Evolutionary conservation across 768 basidiomycete genomes (phyloP), one percentile per base, ranked within the genome.

Genomic region (Trichaptum fuscoviolaceum): DNA sequence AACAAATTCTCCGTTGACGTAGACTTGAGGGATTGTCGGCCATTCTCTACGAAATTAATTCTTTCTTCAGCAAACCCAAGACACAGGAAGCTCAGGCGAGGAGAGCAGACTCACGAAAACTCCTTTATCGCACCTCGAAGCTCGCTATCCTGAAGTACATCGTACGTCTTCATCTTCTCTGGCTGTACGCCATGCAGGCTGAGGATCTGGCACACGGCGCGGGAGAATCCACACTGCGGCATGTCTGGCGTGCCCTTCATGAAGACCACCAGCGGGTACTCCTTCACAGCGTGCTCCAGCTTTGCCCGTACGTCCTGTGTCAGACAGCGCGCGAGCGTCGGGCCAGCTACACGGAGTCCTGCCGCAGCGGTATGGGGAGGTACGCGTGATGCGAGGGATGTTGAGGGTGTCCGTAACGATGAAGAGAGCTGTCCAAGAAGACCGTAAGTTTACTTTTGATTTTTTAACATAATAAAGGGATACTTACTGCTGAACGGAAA

Each of bases 21-120:
- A 99, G 15, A 99, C 76, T 75, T 99, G 96, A 12, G 96, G 96
- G 69, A 99, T 89, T 23, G 96, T 99, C 17, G 96, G 96, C 96
- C 96, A 99, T 69, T 97, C 93, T 25, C 96, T 99, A 71, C 17
- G 23, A 58, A 8, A 35, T 23, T 15, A 36, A 63, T 36, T 18
- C 3, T n/a, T 27, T 0, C 12, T 8, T 25, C 8, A 62, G 9
- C 62, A 9, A 7, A 9, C 17, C 65, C 25, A 30, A 6, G 15
- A 63, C 7, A 7, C 24, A n/a, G n/a, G n/a, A n/a, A n/a, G 58
- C 64, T 30, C 24, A 6, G 58, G 58, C 17, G 30, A 62, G 30
- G 15, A 7, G 17, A 27, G 15, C 17, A 42, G n/a, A 87, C 95
- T 74, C 71, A 98, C 96, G 94, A 96, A 76, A 93, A 99, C 76